Evolutionary conservation across 441 rosid species (phyloP).

Genomic region (Cnidoscolus chayamansa): DNA sequence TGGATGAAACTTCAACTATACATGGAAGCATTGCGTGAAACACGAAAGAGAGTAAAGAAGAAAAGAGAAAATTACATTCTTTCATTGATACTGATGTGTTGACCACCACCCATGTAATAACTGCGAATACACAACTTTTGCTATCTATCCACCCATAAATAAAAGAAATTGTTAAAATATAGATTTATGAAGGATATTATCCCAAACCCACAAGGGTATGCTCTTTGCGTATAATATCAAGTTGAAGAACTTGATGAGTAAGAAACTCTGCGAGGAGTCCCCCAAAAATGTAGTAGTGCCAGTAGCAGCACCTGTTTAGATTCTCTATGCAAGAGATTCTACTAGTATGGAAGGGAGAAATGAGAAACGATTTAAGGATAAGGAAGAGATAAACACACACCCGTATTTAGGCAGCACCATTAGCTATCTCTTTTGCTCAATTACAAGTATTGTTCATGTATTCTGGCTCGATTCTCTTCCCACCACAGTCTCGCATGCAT

Average conservation of each 20-base stretch:
- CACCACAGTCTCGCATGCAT: constrained; percentile 98
- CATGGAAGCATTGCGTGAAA: not conserved
- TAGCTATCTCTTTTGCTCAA: constrained; percentile 9
- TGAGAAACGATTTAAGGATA: not conserved
- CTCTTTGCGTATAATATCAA: constrained; percentile 11
- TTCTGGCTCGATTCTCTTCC: constrained; percentile 95
- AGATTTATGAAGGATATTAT: constrained; percentile 22
- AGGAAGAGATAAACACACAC: constrained; percentile 23
- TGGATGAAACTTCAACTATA: not conserved
- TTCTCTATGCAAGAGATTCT: constrained; percentile 29
- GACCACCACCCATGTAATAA: constrained; percentile 29
- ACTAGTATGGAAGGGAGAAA: constrained; percentile 22
- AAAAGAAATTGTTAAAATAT: constrained; percentile 17
- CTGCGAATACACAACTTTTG: constrained; percentile 33
- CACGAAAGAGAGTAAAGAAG: not conserved
- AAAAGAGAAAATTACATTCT: constrained; percentile 19
- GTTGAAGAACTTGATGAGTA: constrained; percentile 16
- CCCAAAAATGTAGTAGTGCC: constrained; percentile 25
- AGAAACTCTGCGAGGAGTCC: not conserved
- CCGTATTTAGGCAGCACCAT: constrained; percentile 22
- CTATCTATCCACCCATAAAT: constrained; percentile 30
- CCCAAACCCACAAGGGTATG: constrained; percentile 20
- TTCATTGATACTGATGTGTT: constrained; percentile 28
- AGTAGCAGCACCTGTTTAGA: constrained; percentile 32
- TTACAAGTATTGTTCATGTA: constrained; percentile 76